Base-by-base conservation (phyloP, 179 eudicot species). In the Pouteria campechiana region DNA sequence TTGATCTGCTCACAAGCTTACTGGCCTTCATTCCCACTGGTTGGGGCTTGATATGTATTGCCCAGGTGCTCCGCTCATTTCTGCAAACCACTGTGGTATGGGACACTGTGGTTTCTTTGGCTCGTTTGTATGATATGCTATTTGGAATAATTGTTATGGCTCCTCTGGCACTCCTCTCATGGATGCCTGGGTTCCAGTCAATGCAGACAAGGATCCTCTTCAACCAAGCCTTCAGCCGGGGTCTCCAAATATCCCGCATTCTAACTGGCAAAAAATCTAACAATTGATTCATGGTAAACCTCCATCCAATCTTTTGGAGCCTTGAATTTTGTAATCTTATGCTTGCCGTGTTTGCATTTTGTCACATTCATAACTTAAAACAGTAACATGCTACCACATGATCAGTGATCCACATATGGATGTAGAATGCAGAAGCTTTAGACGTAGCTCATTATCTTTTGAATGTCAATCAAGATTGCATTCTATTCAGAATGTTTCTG, bases 141-240 rank as follows among this genome's bases (percentile, higher is more conserved):
- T 65, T 92, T 23, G 99, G 94, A 19, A 37, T 92, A 32, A 57
- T 87, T 20, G 83, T 82, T 37, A 86, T 92, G 94, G 66, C 64
- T 37, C 99, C 99, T 0, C 57, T 92, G 36, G 99, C 94, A n/a
- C 38, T 79, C n/a, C 58, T 92, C 16, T 79, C 96, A 5, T 92
- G 99, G 99, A 79, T 80, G 79, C 99, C 99, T 44, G 94, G 99
- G 17, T 92, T 92, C 50, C 96, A 92, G 60, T 43, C 93, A 1
- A 92, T 92, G 96, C 99, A 87, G 57, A 92, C 94, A 38, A 72
- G 99, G 69, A 92, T 87, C 41, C 70, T 90, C 27, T 90, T 86
- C 56, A 90, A 90, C 36, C 92, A 90, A 33, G 98, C 84, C 31
- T 90, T 90, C 60, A 86, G 95, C 50, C 56, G 98, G 50, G 98